A percentile compares a stretch with the other conserved stretches of the same genome.
phyloP scores from a whole-genome alignment of 2,329 filamentous ascomycete genomes.

The Arthrobotrys sinensis region DNA sequence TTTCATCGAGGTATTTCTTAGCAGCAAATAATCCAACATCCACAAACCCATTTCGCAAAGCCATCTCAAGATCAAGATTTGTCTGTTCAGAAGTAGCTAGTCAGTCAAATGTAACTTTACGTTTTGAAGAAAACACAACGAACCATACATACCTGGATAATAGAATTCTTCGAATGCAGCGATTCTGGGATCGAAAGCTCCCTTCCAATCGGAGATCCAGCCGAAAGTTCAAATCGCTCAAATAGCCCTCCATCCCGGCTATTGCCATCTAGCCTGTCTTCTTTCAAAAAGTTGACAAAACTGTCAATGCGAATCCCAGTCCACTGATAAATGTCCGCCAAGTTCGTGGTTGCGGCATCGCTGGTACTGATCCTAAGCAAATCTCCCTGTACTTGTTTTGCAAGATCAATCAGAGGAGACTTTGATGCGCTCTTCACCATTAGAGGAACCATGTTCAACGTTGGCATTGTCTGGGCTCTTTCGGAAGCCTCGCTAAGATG shows the following conservation, averaged over 20 bases:
- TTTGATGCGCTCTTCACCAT: slow-evolving; percentile 69
- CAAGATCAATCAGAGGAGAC: slow-evolving; percentile 70
- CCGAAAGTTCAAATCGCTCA: slow-evolving; percentile 39
- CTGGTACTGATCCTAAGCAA: slow-evolving; percentile 74
- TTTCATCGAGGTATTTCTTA: slow-evolving; percentile 68
- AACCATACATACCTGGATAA: slow-evolving; percentile 50
- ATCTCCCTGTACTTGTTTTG: slow-evolving; percentile 77
- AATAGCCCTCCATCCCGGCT: slow-evolving; percentile 39
- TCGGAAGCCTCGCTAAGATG: slow-evolving; percentile 55
- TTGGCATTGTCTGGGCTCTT: slow-evolving; percentile 74
- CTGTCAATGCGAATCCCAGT: slow-evolving; percentile 79
- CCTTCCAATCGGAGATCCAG: slow-evolving; percentile 15
- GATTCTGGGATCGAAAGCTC: slow-evolving; percentile 39
- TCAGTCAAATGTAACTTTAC: slow-evolving; percentile 19
- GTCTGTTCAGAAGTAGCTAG: slow-evolving; percentile 31
- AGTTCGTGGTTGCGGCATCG: slow-evolving; percentile 72
- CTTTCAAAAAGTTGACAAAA: slow-evolving; percentile 80
- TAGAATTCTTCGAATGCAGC: slow-evolving; percentile 25
- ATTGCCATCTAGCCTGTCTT: slow-evolving; percentile 44
- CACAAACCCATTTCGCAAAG: slow-evolving; percentile 44
- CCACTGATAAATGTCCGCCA: slow-evolving; percentile 82
- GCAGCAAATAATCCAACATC: slow-evolving; percentile 72
- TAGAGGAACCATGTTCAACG: slow-evolving; percentile 84
- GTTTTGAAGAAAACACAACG: not conserved
- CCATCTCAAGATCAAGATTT: slow-evolving; percentile 53